Conservation (phyloP, 2,329 filamentous ascomycete genomes). For the Esteya vermicola region DNA sequence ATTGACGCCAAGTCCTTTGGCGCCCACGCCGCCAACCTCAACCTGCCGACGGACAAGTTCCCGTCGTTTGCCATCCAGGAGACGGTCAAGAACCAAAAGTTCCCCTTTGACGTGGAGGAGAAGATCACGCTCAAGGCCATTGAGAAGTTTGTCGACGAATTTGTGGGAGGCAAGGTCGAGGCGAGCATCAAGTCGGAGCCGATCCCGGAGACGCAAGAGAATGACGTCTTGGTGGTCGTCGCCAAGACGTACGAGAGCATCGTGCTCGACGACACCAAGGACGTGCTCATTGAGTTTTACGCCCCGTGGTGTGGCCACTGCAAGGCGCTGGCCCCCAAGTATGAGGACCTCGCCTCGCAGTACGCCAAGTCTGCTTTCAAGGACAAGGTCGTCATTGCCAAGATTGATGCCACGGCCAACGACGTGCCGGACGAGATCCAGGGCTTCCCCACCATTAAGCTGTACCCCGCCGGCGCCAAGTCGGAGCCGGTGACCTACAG, state of each 20-base stretch:
- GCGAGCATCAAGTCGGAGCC: constrained; percentile 98
- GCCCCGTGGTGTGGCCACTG: constrained; percentile 99
- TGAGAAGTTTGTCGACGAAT: constrained; percentile 72
- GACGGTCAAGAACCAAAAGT: constrained; percentile 90
- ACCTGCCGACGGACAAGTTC: constrained; percentile 91
- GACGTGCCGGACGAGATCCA: constrained; percentile 94
- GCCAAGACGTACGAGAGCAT: constrained; percentile 88
- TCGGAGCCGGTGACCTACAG: constrained; percentile 71
- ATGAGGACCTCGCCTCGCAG: constrained; percentile 73
- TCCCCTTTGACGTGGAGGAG: constrained; percentile 76
- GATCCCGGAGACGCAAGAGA: constrained; percentile 85
- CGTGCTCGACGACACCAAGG: constrained; percentile 87
- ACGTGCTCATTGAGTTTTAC: constrained; percentile 97
- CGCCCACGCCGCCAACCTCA: constrained; percentile 90
- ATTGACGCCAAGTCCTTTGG: constrained; percentile 92
- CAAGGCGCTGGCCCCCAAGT: constrained; percentile 94
- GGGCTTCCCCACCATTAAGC: constrained; percentile 98
- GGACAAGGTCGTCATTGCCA: constrained; percentile 81
- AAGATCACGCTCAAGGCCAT: constrained; percentile 61
- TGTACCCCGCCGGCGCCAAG: constrained; percentile 87
- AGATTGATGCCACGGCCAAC: constrained; percentile 93
- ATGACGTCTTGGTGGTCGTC: constrained; percentile 74
- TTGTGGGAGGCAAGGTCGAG: constrained; percentile 73
- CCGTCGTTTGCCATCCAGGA: constrained; percentile 97
- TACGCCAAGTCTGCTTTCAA: constrained; percentile 70